phyloP scores from a whole-genome alignment of 2,329 filamentous ascomycete genomes.

The Neonectria faginata region DNA sequence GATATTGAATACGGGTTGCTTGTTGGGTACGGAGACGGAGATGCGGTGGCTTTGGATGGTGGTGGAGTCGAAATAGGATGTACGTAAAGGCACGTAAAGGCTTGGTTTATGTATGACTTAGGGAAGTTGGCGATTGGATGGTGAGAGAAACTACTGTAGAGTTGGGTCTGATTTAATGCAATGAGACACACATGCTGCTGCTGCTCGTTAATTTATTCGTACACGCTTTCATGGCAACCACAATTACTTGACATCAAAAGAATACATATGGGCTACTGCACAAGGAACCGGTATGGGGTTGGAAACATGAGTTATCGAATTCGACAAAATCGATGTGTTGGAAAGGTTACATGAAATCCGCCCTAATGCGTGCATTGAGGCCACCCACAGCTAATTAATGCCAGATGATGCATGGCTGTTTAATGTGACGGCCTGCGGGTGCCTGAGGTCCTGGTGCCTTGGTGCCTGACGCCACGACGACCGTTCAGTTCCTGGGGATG shows the following conservation, averaged over 20 bases:
- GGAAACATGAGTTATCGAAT: neutral
- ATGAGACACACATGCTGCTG: neutral
- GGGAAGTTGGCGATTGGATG: neutral
- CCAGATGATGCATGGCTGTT: neutral
- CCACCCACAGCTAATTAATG: neutral
- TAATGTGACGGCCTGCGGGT: neutral
- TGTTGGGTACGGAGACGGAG: too few species aligned
- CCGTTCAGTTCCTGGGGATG: neutral
- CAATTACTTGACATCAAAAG: neutral
- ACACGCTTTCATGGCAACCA: neutral
- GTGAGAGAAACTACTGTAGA: neutral
- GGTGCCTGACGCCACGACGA: neutral
- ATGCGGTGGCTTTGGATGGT: too few species aligned
- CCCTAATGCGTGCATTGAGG: neutral
- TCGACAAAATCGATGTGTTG: neutral
- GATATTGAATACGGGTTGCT: neutral
- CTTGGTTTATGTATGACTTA: neutral
- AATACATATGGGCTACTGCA: neutral
- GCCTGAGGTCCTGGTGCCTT: neutral
- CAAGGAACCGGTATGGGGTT: neutral
- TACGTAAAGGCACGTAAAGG: neutral
- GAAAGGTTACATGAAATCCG: neutral
- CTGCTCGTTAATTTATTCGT: neutral
- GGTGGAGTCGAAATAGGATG: neutral
- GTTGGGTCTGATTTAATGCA: neutral